Base-by-base conservation (phyloP, 441 rosid species). In the Arabidopsis lyrata region DNA sequence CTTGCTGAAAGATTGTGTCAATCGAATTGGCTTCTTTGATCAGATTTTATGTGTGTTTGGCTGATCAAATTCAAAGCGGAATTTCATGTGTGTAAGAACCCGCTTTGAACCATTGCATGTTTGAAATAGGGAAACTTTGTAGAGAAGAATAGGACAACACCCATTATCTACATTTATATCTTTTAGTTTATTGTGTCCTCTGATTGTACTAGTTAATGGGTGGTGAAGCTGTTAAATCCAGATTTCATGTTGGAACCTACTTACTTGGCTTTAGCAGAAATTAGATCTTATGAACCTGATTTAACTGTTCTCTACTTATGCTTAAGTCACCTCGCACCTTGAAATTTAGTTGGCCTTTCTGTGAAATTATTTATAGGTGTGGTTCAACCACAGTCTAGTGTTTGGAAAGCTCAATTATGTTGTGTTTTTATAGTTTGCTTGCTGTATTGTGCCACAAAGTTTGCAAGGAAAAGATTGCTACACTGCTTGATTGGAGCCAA, bases 21-120 rank as follows among this genome's bases (percentile, higher is more conserved):
- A 41, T 32, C 15, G 27, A 47, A 7, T 31, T 31, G 32, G 60
- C 31, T 38, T 22, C 22, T 70, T 64, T 70, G 35, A 49, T 59
- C 22, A 49, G 10, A 35, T 65, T 38, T 18, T 2, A 14, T 74
- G 45, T 38, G 53, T 73, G 31, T 64, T 56, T 55, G 15, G 56
- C 15, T n/a, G n/a, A n/a, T n/a, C n/a, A n/a, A n/a, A n/a, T n/a
- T n/a, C n/a, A 35, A 22, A 31, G 2, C 39, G 6, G 8, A 59
- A 71, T 53, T 53, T 61, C 63, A 71, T 39, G 36, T 49, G 15
- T 72, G 13, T 7, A 5, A 38, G 52, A 71, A 58, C 41, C 9
- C 2, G 48, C 0, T 42, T 56, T 54, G 13, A 10, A 44, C 15
- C 61, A 9, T 39, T 38, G 7, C 38, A 15, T 29, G 44, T 42